Evolutionary conservation across 352 stramenopile species (phyloP).

Genomic region (Phytophthora podocarpi): DNA sequence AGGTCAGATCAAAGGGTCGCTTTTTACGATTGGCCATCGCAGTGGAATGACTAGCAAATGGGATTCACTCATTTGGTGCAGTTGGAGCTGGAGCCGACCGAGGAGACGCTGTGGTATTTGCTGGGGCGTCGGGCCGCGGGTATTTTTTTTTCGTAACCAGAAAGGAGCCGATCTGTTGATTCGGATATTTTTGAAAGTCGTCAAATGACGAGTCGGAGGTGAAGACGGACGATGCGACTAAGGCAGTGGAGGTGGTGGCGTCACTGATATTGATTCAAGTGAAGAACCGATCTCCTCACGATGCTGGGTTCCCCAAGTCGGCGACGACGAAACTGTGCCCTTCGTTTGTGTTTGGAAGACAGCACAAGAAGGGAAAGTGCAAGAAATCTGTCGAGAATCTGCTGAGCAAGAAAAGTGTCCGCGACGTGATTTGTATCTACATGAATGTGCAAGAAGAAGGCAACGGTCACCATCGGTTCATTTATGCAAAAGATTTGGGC

Average conservation of each 20-base stretch:
- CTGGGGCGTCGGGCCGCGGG: slow-evolving; percentile 27
- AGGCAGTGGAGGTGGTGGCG: slow-evolving; percentile 1
- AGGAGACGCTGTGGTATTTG: slow-evolving; percentile 34
- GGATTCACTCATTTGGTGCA: slow-evolving; percentile 42
- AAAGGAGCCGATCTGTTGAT: slow-evolving; percentile 15
- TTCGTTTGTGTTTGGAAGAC: slow-evolving; percentile 16
- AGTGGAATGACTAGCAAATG: slow-evolving; percentile 28
- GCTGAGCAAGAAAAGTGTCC: not conserved
- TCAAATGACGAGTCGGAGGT: too few relatives aligned
- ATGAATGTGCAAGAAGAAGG: slow-evolving; percentile 17
- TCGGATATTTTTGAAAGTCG: slow-evolving; percentile 14
- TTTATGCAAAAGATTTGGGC: not conserved
- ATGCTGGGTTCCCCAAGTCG: not conserved
- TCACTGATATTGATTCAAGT: slow-evolving; percentile 20
- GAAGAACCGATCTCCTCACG: not conserved
- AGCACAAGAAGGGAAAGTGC: too few relatives aligned
- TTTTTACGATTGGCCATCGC: slow-evolving; percentile 2
- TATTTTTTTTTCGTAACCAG: slow-evolving; percentile 14
- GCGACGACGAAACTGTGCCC: slow-evolving; percentile 5
- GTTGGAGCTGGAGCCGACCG: slow-evolving; percentile 10
- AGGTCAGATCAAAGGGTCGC: not conserved
- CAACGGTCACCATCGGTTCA: slow-evolving; percentile 1
- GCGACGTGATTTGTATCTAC: slow-evolving; percentile 21
- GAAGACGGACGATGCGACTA: too few relatives aligned
- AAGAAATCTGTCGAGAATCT: too few relatives aligned